Percentiles rank a stretch among this genome's conserved stretches.
Evolutionary conservation across 2,329 filamentous ascomycete species (phyloP).

Genomic region (Diplodia seriata): DNA sequence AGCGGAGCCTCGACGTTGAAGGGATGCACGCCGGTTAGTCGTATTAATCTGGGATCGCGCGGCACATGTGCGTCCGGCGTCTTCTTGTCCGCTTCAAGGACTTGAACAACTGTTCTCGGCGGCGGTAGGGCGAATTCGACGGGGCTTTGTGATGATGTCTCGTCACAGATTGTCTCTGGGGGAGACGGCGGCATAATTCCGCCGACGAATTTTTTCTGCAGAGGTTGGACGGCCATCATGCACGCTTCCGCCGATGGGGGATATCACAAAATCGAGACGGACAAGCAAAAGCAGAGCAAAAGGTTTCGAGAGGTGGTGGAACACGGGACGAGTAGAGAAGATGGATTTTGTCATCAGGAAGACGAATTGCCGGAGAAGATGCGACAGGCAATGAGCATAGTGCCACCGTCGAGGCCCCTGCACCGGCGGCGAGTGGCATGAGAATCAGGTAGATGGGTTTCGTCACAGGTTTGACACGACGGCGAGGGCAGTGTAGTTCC

Average conservation of each 20-base stretch:
- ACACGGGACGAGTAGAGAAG: constrained; percentile 12
- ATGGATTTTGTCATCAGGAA: constrained; percentile 28
- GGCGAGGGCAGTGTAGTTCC: neutral
- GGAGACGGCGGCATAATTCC: constrained; percentile 46
- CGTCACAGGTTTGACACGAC: constrained; percentile 37
- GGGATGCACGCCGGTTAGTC: constrained; percentile 86
- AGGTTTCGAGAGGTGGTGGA: neutral
- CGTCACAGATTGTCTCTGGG: constrained; percentile 43
- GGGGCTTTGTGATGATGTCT: constrained; percentile 59
- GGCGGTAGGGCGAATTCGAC: constrained; percentile 72
- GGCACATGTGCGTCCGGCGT: constrained; percentile 85
- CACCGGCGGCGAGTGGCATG: constrained; percentile 19
- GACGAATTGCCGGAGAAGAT: constrained; percentile 30
- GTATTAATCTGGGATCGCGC: constrained; percentile 80
- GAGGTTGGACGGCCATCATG: constrained; percentile 34
- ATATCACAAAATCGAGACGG: neutral
- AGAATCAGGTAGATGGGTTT: constrained; percentile 31
- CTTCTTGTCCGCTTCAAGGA: constrained; percentile 77
- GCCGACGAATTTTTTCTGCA: constrained; percentile 37
- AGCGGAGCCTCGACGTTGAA: constrained; percentile 91
- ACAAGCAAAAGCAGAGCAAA: neutral
- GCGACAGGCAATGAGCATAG: constrained; percentile 13
- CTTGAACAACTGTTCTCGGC: constrained; percentile 62
- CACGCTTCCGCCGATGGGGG: neutral
- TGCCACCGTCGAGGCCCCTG: constrained; percentile 17